phyloP scores from a whole-genome alignment of 176 grass and related monocot species.

The Musa itinerans region DNA sequence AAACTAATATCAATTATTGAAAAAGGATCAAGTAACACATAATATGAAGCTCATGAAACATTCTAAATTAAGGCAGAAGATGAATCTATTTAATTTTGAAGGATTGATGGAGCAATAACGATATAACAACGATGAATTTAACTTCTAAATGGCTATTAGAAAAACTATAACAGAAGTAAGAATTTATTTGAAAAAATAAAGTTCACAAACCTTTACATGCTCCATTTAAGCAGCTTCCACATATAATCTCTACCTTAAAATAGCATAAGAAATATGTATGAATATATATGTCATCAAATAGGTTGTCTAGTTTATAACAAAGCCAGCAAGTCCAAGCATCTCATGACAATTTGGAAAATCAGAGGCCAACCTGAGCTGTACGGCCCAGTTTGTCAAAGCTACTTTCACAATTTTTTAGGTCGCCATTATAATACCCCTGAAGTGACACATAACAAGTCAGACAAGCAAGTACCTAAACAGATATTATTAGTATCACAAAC shows the following conservation, averaged over 20 bases:
- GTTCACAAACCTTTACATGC: conserved; percentile 53
- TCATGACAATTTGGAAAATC: conserved; percentile 1
- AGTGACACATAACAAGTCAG: conserved; percentile 13
- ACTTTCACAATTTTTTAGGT: conserved; percentile 66
- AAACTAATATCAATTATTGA: too few relatives aligned
- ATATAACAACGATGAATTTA: too few relatives aligned
- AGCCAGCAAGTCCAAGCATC: background rate
- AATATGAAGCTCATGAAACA: too few relatives aligned
- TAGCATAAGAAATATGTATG: background rate
- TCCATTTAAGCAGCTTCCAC: conserved; percentile 63
- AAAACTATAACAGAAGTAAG: too few relatives aligned
- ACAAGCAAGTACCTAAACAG: background rate
- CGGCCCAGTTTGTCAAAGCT: conserved; percentile 76
- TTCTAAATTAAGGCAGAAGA: too few relatives aligned
- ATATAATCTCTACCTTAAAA: conserved; percentile 85
- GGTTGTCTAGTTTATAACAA: conserved; percentile 8
- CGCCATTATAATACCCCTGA: conserved; percentile 72
- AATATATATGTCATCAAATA: conserved; percentile 3
- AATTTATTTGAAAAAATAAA: conserved; percentile 2
- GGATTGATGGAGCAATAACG: too few relatives aligned
- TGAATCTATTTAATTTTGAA: too few relatives aligned
- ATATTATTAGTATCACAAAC: background rate
- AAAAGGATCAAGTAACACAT: too few relatives aligned
- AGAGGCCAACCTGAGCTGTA: conserved; percentile 63
- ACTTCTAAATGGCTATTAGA: too few relatives aligned